A percentile compares a stretch with the other conserved stretches of the same genome.
phyloP scores from a whole-genome alignment of 768 basidiomycete species.

The Pleurotus tuoliensis region DNA sequence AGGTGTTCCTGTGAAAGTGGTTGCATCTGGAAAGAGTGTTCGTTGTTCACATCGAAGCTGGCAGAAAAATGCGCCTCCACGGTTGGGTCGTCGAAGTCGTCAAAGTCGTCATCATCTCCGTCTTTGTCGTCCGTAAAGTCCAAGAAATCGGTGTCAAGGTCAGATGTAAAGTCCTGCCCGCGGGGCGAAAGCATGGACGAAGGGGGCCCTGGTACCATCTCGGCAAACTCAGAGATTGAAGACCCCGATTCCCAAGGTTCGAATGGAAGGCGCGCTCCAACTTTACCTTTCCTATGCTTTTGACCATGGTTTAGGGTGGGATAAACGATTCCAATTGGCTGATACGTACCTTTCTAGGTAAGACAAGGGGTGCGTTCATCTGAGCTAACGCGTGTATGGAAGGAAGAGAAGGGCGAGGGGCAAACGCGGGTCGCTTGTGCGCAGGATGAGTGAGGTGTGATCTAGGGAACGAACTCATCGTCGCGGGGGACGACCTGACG shows the following conservation, averaged over 20 bases:
- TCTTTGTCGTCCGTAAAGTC: slow-evolving; percentile 17
- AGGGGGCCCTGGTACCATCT: slow-evolving; percentile 7
- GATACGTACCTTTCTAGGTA: slow-evolving; percentile 41
- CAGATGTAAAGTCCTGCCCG: slow-evolving; percentile 13
- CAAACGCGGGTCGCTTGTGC: slow-evolving; percentile 44
- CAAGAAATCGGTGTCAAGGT: slow-evolving; percentile 15
- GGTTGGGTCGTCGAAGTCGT: neutral
- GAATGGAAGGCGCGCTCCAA: slow-evolving; percentile 47
- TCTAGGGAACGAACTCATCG: neutral
- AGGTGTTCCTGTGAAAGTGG: neutral
- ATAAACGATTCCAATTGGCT: too few species aligned
- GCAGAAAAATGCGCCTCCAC: neutral
- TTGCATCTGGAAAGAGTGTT: neutral
- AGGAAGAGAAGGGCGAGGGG: slow-evolving; percentile 46
- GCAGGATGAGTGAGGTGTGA: slow-evolving; percentile 27
- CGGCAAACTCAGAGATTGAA: slow-evolving; percentile 13
- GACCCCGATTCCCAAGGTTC: slow-evolving; percentile 49
- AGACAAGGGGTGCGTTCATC: slow-evolving; percentile 37
- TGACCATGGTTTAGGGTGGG: slow-evolving; percentile 4
- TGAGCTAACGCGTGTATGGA: slow-evolving; percentile 45
- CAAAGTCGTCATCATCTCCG: slow-evolving; percentile 6
- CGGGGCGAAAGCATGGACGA: neutral
- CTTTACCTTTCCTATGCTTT: slow-evolving; percentile 48
- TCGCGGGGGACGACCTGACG: neutral
- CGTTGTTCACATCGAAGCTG: neutral